Conservation (phyloP, 495 filamentous ascomycete genomes). For the Trichocladium antarcticum region DNA sequence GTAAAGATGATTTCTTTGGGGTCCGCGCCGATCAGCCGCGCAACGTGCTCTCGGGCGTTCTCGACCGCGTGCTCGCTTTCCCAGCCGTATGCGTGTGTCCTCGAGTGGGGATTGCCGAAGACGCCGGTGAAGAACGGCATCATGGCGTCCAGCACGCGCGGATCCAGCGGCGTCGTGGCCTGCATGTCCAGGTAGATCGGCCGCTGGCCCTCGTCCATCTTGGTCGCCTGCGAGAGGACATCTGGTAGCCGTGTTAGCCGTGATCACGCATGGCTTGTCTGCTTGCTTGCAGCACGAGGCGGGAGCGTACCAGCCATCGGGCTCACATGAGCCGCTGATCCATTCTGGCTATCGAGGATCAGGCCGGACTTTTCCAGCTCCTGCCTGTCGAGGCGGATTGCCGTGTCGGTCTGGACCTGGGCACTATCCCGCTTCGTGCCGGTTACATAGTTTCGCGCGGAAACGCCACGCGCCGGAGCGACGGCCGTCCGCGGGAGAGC, state of each 20-base stretch:
- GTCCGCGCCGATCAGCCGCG: constrained; percentile 81
- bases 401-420: constrained; percentile 69
- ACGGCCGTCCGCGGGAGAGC: constrained; percentile 36
- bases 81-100: constrained; percentile 98
- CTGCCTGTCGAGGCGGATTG: constrained; percentile 74
- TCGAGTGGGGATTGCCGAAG: constrained; percentile 94
- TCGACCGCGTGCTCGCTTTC: constrained; percentile 92
- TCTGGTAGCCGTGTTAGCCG: constrained; percentile 30
- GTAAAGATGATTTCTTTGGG: constrained; percentile 98
- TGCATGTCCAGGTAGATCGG: constrained; percentile 99
- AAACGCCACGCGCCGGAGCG: constrained; percentile 15
- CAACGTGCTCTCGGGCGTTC: constrained; percentile 70
- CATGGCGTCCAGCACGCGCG: constrained; percentile 92
- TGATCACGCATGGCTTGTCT: background rate
- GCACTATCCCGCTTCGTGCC: constrained; percentile 68
- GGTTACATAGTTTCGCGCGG: constrained; percentile 64
- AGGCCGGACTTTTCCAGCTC: constrained; percentile 65
- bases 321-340: constrained; percentile 49
- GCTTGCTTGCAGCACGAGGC: background rate
- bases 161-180: constrained; percentile 92
- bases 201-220: constrained; percentile 87
- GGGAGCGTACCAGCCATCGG: constrained; percentile 54
- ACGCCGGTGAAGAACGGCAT: constrained; percentile 85
- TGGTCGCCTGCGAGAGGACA: constrained; percentile 80
- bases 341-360: constrained; percentile 47